Base-by-base conservation (phyloP, 2,329 filamentous ascomycete genomes). In the Colletotrichum euphorbiae region DNA sequence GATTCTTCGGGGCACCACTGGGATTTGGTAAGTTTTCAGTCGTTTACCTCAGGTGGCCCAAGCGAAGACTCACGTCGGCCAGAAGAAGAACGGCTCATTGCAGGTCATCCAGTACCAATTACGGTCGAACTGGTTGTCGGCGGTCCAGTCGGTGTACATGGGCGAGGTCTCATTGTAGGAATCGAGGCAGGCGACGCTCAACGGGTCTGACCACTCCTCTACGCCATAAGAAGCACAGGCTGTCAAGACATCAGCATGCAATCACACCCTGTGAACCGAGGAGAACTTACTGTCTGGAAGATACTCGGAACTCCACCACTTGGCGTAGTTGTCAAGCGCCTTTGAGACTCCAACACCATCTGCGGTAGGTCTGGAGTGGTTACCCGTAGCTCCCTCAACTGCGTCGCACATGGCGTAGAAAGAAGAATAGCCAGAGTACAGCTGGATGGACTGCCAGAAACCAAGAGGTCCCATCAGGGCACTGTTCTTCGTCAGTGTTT, bases 31-130 rank as follows among this genome's bases (percentile, higher is more conserved):
- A 68, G 54, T 71, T 58, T 43, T n/a, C 7, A 9, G 9, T 1
- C 1, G 15, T 7, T 13, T 36, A 4, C 6, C 24, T 19, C 13
- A 33, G 17, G 21, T 4, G 21, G 28, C 17, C 13, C 19, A 24
- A 31, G 4, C 1, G 4, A 15, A 11, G 12, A 74, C 81, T 72
- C 74, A 83, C 78, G 83, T 82, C 74, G 88, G 85, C 82, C 83
- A 89, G 75, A 60, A 65, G 55, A 66, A 60, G 33, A 69, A 66
- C 9, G 88, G 87, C 74, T 90, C 86, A 73, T 90, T 90, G 80
- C 89, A 90, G 2, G 83, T 80, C 76, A 89, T 82, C 87, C 88
- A 90, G 7, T 80, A 74, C 87, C 87, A 90, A 69, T 88, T 85
- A 0, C 86, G 77, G 70, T 85, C 80, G 17, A 78, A 72, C 0